Conservation (phyloP, 805 yeast genomes). For the Hagleromyces aurorensis region DNA sequence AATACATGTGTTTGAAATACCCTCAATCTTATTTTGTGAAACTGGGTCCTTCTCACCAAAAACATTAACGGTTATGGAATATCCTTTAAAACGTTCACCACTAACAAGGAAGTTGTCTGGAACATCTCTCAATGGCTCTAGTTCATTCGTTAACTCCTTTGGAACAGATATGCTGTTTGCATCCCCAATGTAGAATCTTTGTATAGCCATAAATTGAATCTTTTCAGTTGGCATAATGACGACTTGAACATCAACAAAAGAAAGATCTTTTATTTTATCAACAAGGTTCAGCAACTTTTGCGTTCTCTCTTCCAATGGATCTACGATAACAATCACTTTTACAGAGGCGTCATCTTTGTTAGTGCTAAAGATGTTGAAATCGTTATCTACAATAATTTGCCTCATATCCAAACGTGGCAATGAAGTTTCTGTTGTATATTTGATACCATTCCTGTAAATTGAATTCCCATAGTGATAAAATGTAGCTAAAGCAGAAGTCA, state of each 20-base stretch:
- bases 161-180: slow-evolving; percentile 35
- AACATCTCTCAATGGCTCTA: slow-evolving; percentile 25
- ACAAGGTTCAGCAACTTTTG: slow-evolving; percentile 51
- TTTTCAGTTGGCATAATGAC: slow-evolving; percentile 49
- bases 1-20: slow-evolving; percentile 44
- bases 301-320: slow-evolving; percentile 64
- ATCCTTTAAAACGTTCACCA: slow-evolving; percentile 40
- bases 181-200: slow-evolving; percentile 43
- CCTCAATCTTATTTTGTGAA: slow-evolving; percentile 22
- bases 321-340: slow-evolving; percentile 53
- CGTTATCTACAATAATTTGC: slow-evolving; percentile 12
- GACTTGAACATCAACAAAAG: slow-evolving; percentile 47
- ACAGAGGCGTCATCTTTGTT: slow-evolving; percentile 33
- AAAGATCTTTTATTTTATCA: slow-evolving; percentile 35
- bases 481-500: slow-evolving; percentile 37
- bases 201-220: slow-evolving; percentile 38
- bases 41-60: slow-evolving; percentile 32
- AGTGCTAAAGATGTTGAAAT: slow-evolving; percentile 18
- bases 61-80: slow-evolving; percentile 68
- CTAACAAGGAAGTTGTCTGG: slow-evolving; percentile 20
- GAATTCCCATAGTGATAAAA: slow-evolving; percentile 33
- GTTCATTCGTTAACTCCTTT: slow-evolving; percentile 31
- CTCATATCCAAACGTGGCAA: slow-evolving; percentile 43
- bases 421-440: slow-evolving; percentile 34
- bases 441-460: slow-evolving; percentile 30